Percentiles rank a stretch among this genome's conserved stretches.
Evolutionary conservation across 2,329 filamentous ascomycete genomes (phyloP).

Genomic region (Coleophoma eucalyptorum): DNA sequence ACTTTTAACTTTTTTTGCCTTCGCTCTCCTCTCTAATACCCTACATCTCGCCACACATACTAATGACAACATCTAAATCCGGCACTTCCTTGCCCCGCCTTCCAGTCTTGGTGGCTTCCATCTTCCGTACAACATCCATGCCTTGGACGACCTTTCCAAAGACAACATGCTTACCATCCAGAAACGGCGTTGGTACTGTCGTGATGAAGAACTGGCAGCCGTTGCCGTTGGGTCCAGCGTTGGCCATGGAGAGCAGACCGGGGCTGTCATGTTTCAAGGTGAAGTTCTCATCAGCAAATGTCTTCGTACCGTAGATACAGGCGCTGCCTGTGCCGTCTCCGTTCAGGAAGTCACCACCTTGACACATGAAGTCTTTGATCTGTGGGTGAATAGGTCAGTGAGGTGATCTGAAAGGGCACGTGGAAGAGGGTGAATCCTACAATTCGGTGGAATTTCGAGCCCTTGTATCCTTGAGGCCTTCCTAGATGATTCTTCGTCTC

Average conservation of each 20-base stretch:
- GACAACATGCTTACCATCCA: conserved; percentile 92
- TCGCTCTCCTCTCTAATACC: not conserved
- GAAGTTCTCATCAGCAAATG: conserved; percentile 92
- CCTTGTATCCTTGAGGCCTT: conserved; percentile 88
- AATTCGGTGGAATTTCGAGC: conserved; percentile 89
- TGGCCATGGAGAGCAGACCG: conserved; percentile 91
- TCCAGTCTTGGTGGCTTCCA: conserved; percentile 85
- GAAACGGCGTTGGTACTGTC: conserved; percentile 77
- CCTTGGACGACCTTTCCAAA: conserved; percentile 89
- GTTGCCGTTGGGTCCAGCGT: conserved; percentile 88
- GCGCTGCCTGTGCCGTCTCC: conserved; percentile 87
- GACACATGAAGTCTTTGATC: conserved; percentile 97
- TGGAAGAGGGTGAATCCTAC: conserved; percentile 44
- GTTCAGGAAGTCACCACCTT: conserved; percentile 93
- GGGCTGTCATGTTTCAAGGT: conserved; percentile 70
- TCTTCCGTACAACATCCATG: conserved; percentile 86
- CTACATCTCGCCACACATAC: conserved; percentile 92
- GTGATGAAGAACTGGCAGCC: conserved; percentile 98
- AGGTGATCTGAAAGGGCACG: not conserved
- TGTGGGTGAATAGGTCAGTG: conserved; percentile 28
- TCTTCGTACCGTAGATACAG: conserved; percentile 80
- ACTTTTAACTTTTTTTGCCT: not conserved
- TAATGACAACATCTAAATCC: conserved; percentile 77
- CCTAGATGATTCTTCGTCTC: conserved; percentile 78
- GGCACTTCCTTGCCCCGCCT: conserved; percentile 73